phyloP scores from a whole-genome alignment of 2,329 filamentous ascomycete species.

The Tolypocladium tundrense region DNA sequence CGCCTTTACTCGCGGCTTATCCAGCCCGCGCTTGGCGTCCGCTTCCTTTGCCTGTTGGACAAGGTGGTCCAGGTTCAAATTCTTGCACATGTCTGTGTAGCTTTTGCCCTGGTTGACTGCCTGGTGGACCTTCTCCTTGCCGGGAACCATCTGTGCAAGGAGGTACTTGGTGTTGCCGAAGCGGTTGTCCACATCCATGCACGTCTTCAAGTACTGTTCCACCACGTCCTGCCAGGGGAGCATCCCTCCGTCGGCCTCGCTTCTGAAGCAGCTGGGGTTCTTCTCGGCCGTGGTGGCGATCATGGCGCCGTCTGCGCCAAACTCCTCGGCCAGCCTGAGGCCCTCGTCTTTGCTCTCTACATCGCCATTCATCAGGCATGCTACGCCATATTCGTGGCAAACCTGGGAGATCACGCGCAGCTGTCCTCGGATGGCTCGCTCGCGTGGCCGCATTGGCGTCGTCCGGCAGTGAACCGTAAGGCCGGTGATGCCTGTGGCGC shows the following conservation, averaged over 20 bases:
- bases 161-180: constrained; percentile 92
- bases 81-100: constrained; percentile 59
- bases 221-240: constrained; percentile 70
- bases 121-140: constrained; percentile 57
- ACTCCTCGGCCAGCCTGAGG: constrained; percentile 61
- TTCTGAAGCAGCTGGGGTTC: constrained; percentile 80
- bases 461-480: constrained; percentile 94
- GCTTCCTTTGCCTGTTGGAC: constrained; percentile 51
- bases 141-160: constrained; percentile 75
- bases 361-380: constrained; percentile 93
- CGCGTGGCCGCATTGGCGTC: constrained; percentile 85
- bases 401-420: constrained; percentile 72
- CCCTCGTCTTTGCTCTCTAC: constrained; percentile 68
- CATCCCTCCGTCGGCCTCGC: constrained; percentile 56
- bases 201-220: constrained; percentile 60
- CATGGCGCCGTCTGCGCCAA: constrained; percentile 89
- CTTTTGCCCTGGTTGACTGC: constrained; percentile 55
- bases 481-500: constrained; percentile 80
- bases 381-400: constrained; percentile 76
- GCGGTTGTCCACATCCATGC: constrained; percentile 72
- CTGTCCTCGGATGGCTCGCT: constrained; percentile 78
- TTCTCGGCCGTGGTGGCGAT: constrained; percentile 88
- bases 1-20: constrained; percentile 30
- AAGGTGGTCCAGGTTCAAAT: constrained; percentile 55
- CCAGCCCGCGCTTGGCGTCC: constrained; percentile 54